Percentiles rank a stretch among this genome's conserved stretches.
Evolutionary conservation across 2,329 filamentous ascomycete species (phyloP).

Genomic region (Monosporascus sp.): DNA sequence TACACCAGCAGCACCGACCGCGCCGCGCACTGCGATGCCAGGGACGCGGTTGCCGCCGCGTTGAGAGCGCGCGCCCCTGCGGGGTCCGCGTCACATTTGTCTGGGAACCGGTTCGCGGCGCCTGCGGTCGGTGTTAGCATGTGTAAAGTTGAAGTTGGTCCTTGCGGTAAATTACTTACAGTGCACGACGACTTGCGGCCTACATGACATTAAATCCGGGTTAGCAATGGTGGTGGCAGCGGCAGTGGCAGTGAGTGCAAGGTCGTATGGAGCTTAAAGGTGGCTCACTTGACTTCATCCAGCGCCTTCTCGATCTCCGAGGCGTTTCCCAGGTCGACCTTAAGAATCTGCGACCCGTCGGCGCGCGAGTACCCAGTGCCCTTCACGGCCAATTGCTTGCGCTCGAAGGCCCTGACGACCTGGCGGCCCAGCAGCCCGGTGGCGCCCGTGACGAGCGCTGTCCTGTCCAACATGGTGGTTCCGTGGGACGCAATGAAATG

Average conservation of each 20-base stretch:
- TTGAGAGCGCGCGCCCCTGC: conserved; percentile 70
- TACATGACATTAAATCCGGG: conserved; percentile 23
- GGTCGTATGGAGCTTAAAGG: not conserved
- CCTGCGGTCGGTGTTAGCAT: conserved; percentile 39
- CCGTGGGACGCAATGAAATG: not conserved
- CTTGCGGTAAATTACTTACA: conserved; percentile 48
- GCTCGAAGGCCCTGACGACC: conserved; percentile 65
- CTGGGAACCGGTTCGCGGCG: conserved; percentile 82
- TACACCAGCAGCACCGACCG: conserved; percentile 64
- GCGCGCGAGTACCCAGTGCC: conserved; percentile 72
- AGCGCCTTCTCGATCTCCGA: conserved; percentile 44
- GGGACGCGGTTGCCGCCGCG: conserved; percentile 59
- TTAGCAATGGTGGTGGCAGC: conserved; percentile 6
- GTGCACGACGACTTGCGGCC: conserved; percentile 74
- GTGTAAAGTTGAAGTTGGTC: conserved; percentile 1
- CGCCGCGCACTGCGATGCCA: conserved; percentile 61
- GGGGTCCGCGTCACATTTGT: conserved; percentile 77
- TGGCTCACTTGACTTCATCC: conserved; percentile 49
- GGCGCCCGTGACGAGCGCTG: conserved; percentile 74
- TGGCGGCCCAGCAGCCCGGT: conserved; percentile 79
- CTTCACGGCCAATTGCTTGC: conserved; percentile 61
- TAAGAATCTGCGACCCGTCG: conserved; percentile 61
- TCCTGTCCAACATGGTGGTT: conserved; percentile 33
- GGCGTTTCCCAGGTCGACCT: conserved; percentile 45
- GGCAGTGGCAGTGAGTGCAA: no score